Conservation (phyloP, 306 rosid species). For the Boehmeria nivea region DNA sequence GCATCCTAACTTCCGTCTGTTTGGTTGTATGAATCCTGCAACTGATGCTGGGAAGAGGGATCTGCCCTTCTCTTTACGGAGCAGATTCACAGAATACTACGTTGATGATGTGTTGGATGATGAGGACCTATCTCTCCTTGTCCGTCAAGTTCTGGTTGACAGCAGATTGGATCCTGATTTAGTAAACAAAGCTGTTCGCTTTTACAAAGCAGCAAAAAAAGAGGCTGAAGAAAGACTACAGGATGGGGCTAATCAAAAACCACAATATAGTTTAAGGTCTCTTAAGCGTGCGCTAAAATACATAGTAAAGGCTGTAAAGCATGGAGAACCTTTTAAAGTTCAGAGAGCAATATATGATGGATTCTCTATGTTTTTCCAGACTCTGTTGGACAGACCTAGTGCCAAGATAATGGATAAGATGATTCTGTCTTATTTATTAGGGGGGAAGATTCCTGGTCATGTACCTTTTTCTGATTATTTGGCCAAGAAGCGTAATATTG, state of each 20-base stretch:
- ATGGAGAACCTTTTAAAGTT: slow-evolving; percentile 21
- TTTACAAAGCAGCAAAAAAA: slow-evolving; percentile 67
- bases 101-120: slow-evolving; percentile 81
- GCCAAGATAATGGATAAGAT: slow-evolving; percentile 52
- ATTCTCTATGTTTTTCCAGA: slow-evolving; percentile 81
- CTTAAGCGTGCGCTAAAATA: slow-evolving; percentile 90
- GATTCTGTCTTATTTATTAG: slow-evolving; percentile 44
- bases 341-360: slow-evolving; percentile 78
- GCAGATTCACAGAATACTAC: slow-evolving; percentile 88
- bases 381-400: slow-evolving; percentile 68
- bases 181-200: slow-evolving; percentile 47
- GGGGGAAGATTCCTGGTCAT: slow-evolving; percentile 42
- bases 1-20: slow-evolving; percentile 82
- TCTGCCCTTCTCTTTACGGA: slow-evolving; percentile 70
- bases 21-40: slow-evolving; percentile 99
- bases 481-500: not conserved
- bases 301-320: slow-evolving; percentile 55
- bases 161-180: slow-evolving; percentile 27
- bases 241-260: slow-evolving; percentile 92
- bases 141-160: slow-evolving; percentile 41
- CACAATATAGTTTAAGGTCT: slow-evolving; percentile 93
- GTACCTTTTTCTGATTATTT: slow-evolving; percentile 47
- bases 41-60: slow-evolving; percentile 98
- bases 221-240: slow-evolving; percentile 77
- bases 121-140: slow-evolving; percentile 65